Evolutionary conservation across 768 basidiomycete species (phyloP), one percentile per base, ranked within the genome.

Genomic region (Suillus hirtellus): DNA sequence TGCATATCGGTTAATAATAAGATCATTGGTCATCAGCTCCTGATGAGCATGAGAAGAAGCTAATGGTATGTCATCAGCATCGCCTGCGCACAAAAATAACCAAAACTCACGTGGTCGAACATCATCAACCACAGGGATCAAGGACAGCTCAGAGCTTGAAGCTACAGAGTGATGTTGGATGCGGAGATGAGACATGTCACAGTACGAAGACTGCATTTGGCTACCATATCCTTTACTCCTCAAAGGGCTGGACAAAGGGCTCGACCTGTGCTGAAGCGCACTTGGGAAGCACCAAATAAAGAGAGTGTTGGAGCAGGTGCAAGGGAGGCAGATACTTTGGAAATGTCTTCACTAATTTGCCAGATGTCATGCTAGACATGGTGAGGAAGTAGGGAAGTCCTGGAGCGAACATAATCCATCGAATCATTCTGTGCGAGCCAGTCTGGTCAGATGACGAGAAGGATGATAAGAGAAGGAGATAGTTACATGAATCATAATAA

Each of bases 101-200:
- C 49, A 54, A 40, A 50, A 75, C 83, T 80, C 73, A 87, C 87
- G 74, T 47, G 76, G 67, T 67, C 79, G 82, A 14, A 72, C 69
- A 43, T 86, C 87, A 62, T 86, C 84, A 43, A 78, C 78, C 37
- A 70, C 58, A 24, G 87, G 81, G 58, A 93, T 72, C 52, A 93
- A 80, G 5, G 91, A 92, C n/a, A 92, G 92, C 74, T 93, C 92
- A 56, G 92, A 93, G 64, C 83, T 89, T 54, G 89, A 92, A 54
- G 91, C 90, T 6, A 83, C 85, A 43, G 89, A 87, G 44, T 87
- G 87, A 69, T 88, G 88, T 63, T 89, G 82, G n/a, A 84, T 83
- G 8, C 85, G 84, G 53, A 90, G 79, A 58, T 80, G 81, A 35
- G 78, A 69, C 17, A 68, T 69, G 34, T 81, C 81, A 17, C 78